Percentiles rank a stretch among this genome's conserved stretches.
Evolutionary conservation across 768 basidiomycete species (phyloP).

Genomic region (Leccinum rimulosum): DNA sequence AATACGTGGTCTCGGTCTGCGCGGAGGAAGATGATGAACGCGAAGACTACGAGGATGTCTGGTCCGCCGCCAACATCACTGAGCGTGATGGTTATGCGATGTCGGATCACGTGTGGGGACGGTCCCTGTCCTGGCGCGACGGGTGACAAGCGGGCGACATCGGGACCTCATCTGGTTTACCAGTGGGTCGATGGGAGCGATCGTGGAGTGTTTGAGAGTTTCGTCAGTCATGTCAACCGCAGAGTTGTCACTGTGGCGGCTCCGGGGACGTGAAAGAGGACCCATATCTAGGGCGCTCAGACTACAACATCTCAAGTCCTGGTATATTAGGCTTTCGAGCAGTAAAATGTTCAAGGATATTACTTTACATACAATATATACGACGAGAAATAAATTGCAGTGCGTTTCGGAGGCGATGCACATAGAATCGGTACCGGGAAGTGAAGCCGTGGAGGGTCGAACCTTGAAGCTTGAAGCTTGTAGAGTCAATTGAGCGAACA

Average conservation of each 20-base stretch:
- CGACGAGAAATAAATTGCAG: too few species aligned
- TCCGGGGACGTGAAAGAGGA: not conserved
- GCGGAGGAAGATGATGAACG: constrained; percentile 42
- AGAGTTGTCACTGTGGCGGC: constrained; percentile 34
- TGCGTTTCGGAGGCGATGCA: too few species aligned
- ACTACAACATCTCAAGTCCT: not conserved
- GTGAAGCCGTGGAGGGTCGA: too few species aligned
- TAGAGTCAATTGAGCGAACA: too few species aligned
- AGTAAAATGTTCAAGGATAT: not conserved
- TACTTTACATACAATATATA: too few species aligned
- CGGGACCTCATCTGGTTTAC: constrained; percentile 34
- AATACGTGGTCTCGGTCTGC: constrained; percentile 72
- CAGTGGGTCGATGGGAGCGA: constrained; percentile 66
- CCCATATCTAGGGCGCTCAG: not conserved
- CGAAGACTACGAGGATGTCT: not conserved
- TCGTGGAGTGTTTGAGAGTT: constrained; percentile 59
- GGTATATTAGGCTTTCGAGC: not conserved
- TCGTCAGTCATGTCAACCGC: constrained; percentile 61
- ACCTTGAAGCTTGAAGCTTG: too few species aligned
- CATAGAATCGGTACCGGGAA: too few species aligned
- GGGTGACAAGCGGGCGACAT: constrained; percentile 8
- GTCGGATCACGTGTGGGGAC: constrained; percentile 26
- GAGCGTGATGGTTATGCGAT: constrained; percentile 16
- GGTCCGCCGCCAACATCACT: not conserved
- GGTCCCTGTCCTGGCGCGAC: constrained; percentile 14